These are phyloP conservation scores for Aspergillus intermedius DNA, from an alignment of 2,329 filamentous ascomycete species.

Conservation along the genomic window DNA sequence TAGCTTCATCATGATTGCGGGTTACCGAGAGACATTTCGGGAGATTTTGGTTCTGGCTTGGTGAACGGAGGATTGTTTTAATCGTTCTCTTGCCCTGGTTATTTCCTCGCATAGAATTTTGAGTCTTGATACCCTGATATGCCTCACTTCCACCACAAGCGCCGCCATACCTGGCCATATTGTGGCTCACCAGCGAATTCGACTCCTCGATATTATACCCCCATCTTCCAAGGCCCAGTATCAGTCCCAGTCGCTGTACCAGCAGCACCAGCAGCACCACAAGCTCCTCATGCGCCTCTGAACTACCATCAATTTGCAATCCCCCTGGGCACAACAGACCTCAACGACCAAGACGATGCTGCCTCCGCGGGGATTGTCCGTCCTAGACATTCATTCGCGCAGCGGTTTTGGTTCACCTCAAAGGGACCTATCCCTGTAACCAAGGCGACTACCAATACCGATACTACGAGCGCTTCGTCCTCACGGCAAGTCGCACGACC, in stretches of 20 bases:
- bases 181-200: constrained; percentile 19
- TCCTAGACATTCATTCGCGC: constrained; percentile 11
- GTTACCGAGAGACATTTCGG: constrained; percentile 1
- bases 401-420: constrained; percentile 20
- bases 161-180: constrained; percentile 34
- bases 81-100: neutral
- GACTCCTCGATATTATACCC: constrained; percentile 5
- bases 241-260: constrained; percentile 11
- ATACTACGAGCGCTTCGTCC: constrained; percentile 6
- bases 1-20: constrained; percentile 4
- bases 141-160: constrained; percentile 24
- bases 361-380: constrained; percentile 29
- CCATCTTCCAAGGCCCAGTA: constrained; percentile 4
- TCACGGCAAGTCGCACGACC: constrained; percentile 26
- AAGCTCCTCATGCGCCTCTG: neutral
- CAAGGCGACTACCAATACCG: neutral
- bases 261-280: neutral
- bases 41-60: constrained; percentile 4
- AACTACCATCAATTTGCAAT: constrained; percentile 7
- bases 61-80: neutral
- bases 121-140: constrained; percentile 9
- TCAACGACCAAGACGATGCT: constrained; percentile 21
- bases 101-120: neutral
- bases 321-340: constrained; percentile 16
- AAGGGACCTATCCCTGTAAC: neutral